phyloP scores from a whole-genome alignment of 805 yeast genomes.

The Pichia californica region DNA sequence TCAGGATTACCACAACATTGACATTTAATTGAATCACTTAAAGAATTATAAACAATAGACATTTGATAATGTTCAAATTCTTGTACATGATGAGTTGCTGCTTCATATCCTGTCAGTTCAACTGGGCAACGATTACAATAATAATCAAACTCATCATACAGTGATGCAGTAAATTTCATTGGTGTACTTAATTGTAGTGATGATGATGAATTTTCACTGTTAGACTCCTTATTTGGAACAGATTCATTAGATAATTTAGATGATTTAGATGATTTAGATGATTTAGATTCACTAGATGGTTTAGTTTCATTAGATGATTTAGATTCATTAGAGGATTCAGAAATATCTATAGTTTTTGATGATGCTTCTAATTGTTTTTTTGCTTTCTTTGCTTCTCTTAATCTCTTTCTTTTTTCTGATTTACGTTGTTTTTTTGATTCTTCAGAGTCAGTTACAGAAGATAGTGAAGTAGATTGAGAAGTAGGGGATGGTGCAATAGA shows the following conservation, averaged over 20 bases:
- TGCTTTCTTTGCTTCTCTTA: not conserved
- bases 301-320: not conserved
- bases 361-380: not conserved
- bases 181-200: not conserved
- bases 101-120: not conserved
- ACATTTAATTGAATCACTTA: conserved; percentile 3
- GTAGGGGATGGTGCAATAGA: too few species aligned
- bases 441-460: too few species aligned
- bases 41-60: not conserved
- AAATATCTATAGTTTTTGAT: too few species aligned
- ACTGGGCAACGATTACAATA: conserved; percentile 7
- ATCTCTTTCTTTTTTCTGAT: not conserved
- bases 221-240: not conserved
- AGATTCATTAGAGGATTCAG: too few species aligned
- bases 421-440: too few species aligned
- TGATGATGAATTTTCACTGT: too few species aligned
- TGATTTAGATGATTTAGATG: not conserved
- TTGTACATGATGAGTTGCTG: conserved; percentile 1
- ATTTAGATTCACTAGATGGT: not conserved
- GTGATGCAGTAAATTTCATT: not conserved
- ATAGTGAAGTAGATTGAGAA: too few species aligned
- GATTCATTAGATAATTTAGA: not conserved
- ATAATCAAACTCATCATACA: conserved; percentile 2
- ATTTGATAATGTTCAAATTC: conserved; percentile 3
- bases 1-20: conserved; percentile 7